Percentiles rank a stretch among this genome's conserved stretches.
Evolutionary conservation across 164 flowering plant species (phyloP).

Genomic region (Nymphaea colorata): DNA sequence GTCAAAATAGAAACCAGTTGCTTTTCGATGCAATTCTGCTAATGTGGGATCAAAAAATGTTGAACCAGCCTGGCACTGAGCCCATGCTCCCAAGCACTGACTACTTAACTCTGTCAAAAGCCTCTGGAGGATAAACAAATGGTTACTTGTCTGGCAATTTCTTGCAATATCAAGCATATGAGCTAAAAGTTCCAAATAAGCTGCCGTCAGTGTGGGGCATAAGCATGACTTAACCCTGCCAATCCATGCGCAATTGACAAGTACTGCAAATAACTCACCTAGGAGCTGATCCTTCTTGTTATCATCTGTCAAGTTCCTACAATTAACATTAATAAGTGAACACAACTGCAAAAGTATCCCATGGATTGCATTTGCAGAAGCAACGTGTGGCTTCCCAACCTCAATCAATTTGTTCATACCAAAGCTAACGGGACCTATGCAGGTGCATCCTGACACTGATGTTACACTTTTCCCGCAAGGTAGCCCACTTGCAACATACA

Average conservation of each 20-base stretch:
- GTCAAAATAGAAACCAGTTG: conserved; percentile 59
- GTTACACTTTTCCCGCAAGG: conserved; percentile 21
- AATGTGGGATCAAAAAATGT: conserved; percentile 64
- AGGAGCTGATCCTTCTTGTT: conserved; percentile 55
- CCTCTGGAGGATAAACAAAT: conserved; percentile 24
- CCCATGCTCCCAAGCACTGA: conserved; percentile 45
- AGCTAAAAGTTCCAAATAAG: conserved; percentile 54
- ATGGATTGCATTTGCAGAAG: conserved; percentile 66
- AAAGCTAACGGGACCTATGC: conserved; percentile 3
- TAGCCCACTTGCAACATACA: conserved; percentile 56
- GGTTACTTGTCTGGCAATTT: conserved; percentile 28
- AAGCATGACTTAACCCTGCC: conserved; percentile 47
- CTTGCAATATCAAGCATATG: conserved; percentile 63
- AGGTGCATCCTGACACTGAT: background rate
- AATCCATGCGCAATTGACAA: conserved; percentile 58
- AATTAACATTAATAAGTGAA: conserved; percentile 68
- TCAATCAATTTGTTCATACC: conserved; percentile 5
- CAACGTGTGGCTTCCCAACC: conserved; percentile 1
- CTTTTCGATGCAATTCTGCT: conserved; percentile 64
- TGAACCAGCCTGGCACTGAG: conserved; percentile 10
- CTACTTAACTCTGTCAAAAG: conserved; percentile 51
- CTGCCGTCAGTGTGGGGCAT: conserved; percentile 55
- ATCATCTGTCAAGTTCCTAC: conserved; percentile 52
- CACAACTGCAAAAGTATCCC: conserved; percentile 72
- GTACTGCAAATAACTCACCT: conserved; percentile 38